Percentiles rank a stretch among this genome's conserved stretches.
Evolutionary conservation across 768 basidiomycete species (phyloP).

Genomic region (Xerocomus potaroensis): DNA sequence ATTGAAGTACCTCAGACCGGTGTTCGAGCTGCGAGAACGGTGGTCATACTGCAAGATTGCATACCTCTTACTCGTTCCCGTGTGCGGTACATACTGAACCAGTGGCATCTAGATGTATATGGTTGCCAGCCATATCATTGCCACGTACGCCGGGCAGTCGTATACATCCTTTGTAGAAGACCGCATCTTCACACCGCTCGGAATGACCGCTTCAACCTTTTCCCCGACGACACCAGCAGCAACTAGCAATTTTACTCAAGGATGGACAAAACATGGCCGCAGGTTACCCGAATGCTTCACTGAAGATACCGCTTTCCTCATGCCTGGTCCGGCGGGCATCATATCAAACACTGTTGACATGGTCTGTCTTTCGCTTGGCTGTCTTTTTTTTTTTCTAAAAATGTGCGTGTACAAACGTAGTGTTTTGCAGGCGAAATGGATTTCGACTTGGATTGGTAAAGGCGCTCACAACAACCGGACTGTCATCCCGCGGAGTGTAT

Average conservation of each 20-base stretch:
- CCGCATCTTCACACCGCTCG: slow-evolving; percentile 38
- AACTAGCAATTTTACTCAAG: slow-evolving; percentile 32
- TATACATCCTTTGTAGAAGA: slow-evolving; percentile 39
- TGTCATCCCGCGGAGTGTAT: slow-evolving; percentile 31
- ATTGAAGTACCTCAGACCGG: slow-evolving; percentile 29
- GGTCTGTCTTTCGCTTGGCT: slow-evolving; percentile 26
- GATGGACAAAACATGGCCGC: slow-evolving; percentile 32
- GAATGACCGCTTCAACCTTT: slow-evolving; percentile 40
- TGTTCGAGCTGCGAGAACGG: slow-evolving; percentile 34
- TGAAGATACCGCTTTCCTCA: slow-evolving; percentile 21
- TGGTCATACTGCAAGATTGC: slow-evolving; percentile 40
- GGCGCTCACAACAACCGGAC: slow-evolving; percentile 31
- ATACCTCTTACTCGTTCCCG: not conserved
- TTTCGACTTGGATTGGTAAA: slow-evolving; percentile 30
- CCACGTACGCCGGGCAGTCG: slow-evolving; percentile 27
- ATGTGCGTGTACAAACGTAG: not conserved
- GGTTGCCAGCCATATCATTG: slow-evolving; percentile 32
- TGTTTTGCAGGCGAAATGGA: slow-evolving; percentile 36
- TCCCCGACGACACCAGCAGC: slow-evolving; percentile 29
- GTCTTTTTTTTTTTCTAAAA: too few relatives aligned
- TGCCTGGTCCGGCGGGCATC: slow-evolving; percentile 41
- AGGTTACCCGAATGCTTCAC: slow-evolving; percentile 31
- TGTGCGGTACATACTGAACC: not conserved
- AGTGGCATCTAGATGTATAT: slow-evolving; percentile 38
- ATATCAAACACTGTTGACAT: slow-evolving; percentile 41